Conservation (phyloP, 768 basidiomycete species). For the Boletus reticulatus region DNA sequence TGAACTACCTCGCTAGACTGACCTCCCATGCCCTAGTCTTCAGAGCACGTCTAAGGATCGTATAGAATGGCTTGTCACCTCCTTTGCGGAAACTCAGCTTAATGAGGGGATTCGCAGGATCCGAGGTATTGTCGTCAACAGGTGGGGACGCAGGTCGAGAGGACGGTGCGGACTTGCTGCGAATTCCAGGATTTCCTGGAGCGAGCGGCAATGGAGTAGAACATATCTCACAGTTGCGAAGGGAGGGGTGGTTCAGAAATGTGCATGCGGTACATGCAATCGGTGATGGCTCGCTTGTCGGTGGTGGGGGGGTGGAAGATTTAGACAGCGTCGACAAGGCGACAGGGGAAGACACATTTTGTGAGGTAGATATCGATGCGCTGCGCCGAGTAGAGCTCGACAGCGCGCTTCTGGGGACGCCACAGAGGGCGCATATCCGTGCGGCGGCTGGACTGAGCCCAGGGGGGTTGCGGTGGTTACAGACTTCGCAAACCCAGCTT, state of each 20-base stretch:
- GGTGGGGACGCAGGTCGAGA: constrained; percentile 61
- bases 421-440: constrained; percentile 77
- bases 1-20: constrained; percentile 7
- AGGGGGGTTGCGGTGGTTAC: constrained; percentile 78
- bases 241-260: constrained; percentile 81
- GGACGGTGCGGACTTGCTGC: constrained; percentile 59
- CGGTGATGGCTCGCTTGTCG: constrained; percentile 25
- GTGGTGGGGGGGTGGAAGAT: constrained; percentile 21
- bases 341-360: constrained; percentile 36
- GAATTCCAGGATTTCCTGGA: constrained; percentile 17
- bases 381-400: constrained; percentile 23
- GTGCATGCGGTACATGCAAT: constrained; percentile 86
- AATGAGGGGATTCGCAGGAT: constrained; percentile 47
- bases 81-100: constrained; percentile 91
- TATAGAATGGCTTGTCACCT: constrained; percentile 83
- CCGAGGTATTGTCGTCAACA: constrained; percentile 19
- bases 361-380: constrained; percentile 37
- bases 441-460: constrained; percentile 68
- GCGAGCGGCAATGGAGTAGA: constrained; percentile 56
- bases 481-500: constrained; percentile 88
- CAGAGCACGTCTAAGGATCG: constrained; percentile 66
- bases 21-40: constrained; percentile 78
- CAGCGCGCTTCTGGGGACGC: constrained; percentile 57
- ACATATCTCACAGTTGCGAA: constrained; percentile 84
- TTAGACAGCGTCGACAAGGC: constrained; percentile 17